Base-by-base conservation (phyloP, 169 alveolate genomes). In the Toxoplasma gondii region DNA sequence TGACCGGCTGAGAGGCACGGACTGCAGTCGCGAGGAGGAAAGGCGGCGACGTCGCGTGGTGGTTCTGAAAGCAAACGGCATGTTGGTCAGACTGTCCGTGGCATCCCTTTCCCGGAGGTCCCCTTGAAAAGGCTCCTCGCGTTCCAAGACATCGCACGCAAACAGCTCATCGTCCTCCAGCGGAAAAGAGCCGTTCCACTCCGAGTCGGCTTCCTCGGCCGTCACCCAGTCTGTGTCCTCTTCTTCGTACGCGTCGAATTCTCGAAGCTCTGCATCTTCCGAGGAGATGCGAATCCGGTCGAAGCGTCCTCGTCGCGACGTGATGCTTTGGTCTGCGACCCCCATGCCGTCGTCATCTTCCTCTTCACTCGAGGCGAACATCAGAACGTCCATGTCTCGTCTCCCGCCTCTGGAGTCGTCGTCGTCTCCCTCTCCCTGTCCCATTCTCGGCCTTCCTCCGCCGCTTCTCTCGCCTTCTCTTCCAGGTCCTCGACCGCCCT, bases 301-400 rank as follows among this genome's bases (percentile, higher is more conserved):
- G 86, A 36, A 78, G 45, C 86, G 86, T 31, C 29, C 45, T n/a
- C 86, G 44, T 19, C 86, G 39, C 44, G 34, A 16, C 22, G 2
- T 45, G 44, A 1, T 45, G 86, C n/a, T 10, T 78, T 38, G 19
- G 86, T 78, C 86, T 78, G 45, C 82, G 82, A 34, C 45, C 29
- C 86, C 86, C 44, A 19, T 45, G 10, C 86, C 10, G n/a, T 78
- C 86, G 86, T 78, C 86, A 5, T 38, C 86, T n/a, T 78, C 86
- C 86, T 38, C 45, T 16, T 64, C 74, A 27, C 74, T 64, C 24
- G 74, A 64, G 31, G 34, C 74, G 5, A 64, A 64, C 74, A 64
- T 27, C n/a, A 64, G 74, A 4, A 64, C 74, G n/a, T 16, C 74
- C 34, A 27, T 10, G 5, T 7, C 74, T 31, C 24, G 74, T 16